Conservation (phyloP, 192 early-diverging fungal genomes). For the Gaertneriomyces sp. region DNA sequence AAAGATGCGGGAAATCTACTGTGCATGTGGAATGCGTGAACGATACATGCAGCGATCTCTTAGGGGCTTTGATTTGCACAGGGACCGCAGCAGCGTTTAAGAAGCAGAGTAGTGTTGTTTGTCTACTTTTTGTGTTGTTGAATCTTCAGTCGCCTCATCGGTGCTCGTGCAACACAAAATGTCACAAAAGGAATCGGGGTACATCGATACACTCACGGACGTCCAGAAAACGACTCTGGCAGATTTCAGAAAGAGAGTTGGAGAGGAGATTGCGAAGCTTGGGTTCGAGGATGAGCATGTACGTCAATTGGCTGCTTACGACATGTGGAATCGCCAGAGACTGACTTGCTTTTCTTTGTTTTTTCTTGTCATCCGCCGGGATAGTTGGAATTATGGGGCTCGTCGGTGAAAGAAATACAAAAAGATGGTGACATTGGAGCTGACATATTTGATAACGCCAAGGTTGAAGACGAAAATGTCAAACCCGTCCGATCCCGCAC, state of each 20-base stretch:
- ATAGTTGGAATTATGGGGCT: conserved; percentile 16
- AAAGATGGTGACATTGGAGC: neutral
- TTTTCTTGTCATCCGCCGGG: neutral
- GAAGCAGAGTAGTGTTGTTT: too few relatives aligned
- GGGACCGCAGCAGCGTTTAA: too few relatives aligned
- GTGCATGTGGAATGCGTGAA: too few relatives aligned
- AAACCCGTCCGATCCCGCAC: conserved; percentile 9
- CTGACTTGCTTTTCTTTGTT: neutral
- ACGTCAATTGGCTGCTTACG: neutral
- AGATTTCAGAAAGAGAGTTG: neutral
- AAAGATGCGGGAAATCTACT: too few relatives aligned
- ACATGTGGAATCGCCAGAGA: neutral
- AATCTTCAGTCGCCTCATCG: too few relatives aligned
- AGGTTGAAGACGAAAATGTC: neutral
- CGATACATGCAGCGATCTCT: too few relatives aligned
- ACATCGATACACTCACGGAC: conserved; percentile 1
- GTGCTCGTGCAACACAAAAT: too few relatives aligned
- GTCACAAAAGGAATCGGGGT: neutral
- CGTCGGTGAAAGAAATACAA: conserved; percentile 1
- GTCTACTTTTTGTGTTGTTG: too few relatives aligned
- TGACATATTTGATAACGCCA: too few relatives aligned
- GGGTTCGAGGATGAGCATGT: conserved; percentile 16
- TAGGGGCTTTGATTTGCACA: too few relatives aligned
- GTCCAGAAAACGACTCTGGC: conserved; percentile 6
- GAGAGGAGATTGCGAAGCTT: conserved; percentile 5